A percentile compares a stretch with the other conserved stretches of the same genome.
Evolutionary conservation across 2,329 filamentous ascomycete species (phyloP).

Genomic region (Coniella lustricola): DNA sequence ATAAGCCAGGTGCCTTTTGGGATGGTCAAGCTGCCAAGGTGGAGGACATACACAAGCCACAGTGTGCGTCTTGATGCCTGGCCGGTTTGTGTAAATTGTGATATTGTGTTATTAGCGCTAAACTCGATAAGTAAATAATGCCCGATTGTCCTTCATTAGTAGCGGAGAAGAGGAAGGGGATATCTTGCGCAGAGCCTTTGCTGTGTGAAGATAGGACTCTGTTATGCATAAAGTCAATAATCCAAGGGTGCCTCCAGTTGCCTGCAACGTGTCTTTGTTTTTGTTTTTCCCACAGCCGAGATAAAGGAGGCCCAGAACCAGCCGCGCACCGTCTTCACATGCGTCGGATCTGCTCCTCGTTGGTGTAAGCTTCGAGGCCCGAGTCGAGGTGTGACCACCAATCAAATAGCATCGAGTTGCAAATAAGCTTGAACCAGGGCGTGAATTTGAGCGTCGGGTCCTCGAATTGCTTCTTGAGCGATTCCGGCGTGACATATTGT

Average conservation of each 20-base stretch:
- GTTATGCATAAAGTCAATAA: background rate
- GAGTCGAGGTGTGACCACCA: slow-evolving; percentile 88
- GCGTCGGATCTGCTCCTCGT: slow-evolving; percentile 79
- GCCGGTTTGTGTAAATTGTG: background rate
- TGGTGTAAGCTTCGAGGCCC: slow-evolving; percentile 76
- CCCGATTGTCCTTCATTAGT: slow-evolving; percentile 1
- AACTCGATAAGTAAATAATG: background rate
- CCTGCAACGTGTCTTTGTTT: background rate
- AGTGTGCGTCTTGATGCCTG: background rate
- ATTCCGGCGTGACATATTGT: slow-evolving; percentile 73
- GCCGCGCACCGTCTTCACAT: slow-evolving; percentile 46
- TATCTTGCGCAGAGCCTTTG: slow-evolving; percentile 3
- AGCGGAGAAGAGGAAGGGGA: background rate
- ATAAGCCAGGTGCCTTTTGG: background rate
- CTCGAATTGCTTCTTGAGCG: slow-evolving; percentile 78
- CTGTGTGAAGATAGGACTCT: background rate
- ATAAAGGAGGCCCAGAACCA: background rate
- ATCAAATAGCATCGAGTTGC: slow-evolving; percentile 92
- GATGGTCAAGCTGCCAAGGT: no score
- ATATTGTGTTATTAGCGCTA: background rate
- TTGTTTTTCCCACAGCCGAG: background rate
- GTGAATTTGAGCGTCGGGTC: slow-evolving; percentile 81
- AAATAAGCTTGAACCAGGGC: slow-evolving; percentile 99
- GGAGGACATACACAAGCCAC: background rate
- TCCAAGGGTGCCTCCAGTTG: background rate